phyloP scores from a whole-genome alignment of 2,329 filamentous ascomycete genomes.

The Gliomastix tumulicola region DNA sequence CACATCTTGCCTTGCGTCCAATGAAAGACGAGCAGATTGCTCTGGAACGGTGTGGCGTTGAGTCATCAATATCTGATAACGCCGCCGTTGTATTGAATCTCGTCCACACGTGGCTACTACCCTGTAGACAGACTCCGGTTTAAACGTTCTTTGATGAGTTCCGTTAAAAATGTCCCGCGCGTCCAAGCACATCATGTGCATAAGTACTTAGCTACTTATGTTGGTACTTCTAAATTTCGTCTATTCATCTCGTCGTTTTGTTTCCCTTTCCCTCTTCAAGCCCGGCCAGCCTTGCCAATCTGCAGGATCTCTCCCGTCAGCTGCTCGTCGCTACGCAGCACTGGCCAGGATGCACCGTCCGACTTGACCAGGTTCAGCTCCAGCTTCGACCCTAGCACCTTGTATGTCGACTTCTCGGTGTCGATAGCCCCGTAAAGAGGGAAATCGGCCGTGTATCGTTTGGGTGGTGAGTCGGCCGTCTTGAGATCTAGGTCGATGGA shows the following conservation, averaged over 20 bases:
- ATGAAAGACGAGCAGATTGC: too few species aligned
- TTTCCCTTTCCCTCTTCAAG: conserved; percentile 13
- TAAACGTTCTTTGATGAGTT: too few species aligned
- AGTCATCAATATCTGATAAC: too few species aligned
- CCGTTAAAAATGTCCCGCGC: too few species aligned
- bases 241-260: background rate
- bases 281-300: conserved; percentile 63
- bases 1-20: too few species aligned
- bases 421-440: conserved; percentile 75
- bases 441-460: conserved; percentile 70
- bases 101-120: too few species aligned
- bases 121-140: too few species aligned
- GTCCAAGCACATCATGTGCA: too few species aligned
- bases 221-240: too few species aligned
- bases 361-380: conserved; percentile 69
- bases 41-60: too few species aligned
- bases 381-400: conserved; percentile 82
- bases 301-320: conserved; percentile 75
- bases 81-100: too few species aligned
- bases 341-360: conserved; percentile 76
- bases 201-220: too few species aligned
- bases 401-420: conserved; percentile 65
- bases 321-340: conserved; percentile 70
- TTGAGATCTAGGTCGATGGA: conserved; percentile 71
- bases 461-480: conserved; percentile 71